A percentile compares a stretch with the other conserved stretches of the same genome.
phyloP scores from a whole-genome alignment of 2,329 filamentous ascomycete species.

The Incumbomyces lentus region DNA sequence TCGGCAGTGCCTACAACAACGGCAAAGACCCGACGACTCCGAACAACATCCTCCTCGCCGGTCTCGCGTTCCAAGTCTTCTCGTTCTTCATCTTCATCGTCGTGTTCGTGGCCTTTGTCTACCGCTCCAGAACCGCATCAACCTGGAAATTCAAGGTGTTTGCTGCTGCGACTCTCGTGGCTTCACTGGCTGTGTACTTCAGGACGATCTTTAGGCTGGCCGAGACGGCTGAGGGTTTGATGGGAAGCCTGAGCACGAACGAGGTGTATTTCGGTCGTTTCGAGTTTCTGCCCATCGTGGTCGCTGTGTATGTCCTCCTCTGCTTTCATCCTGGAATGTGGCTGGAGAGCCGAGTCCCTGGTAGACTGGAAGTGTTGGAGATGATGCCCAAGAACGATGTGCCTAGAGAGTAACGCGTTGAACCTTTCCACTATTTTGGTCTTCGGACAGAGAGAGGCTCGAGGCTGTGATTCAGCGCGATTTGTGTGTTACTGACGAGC shows the following conservation, averaged over 20 bases:
- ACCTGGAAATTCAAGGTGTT: conserved; percentile 28
- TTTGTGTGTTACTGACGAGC: too few species aligned
- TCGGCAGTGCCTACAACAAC: conserved; percentile 41
- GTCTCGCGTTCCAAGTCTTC: conserved; percentile 46
- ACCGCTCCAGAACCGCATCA: conserved; percentile 24
- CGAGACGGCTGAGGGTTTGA: conserved; percentile 43
- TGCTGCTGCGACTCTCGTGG: conserved; percentile 31
- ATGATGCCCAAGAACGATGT: too few species aligned
- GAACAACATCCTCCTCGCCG: conserved; percentile 47
- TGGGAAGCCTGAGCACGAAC: conserved; percentile 36
- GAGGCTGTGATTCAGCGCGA: too few species aligned
- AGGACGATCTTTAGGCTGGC: conserved; percentile 45
- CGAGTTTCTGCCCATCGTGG: conserved; percentile 45
- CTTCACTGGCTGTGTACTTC: conserved; percentile 42
- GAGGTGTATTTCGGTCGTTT: conserved; percentile 45
- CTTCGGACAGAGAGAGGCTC: too few species aligned
- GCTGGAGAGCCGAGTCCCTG: too few species aligned
- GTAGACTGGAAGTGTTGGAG: too few species aligned
- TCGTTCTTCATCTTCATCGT: conserved; percentile 42
- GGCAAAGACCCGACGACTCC: conserved; percentile 40
- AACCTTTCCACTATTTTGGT: too few species aligned
- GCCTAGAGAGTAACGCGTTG: too few species aligned
- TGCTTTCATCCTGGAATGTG: conserved; percentile 37
- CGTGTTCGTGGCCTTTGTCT: conserved; percentile 31
- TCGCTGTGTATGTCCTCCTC: conserved; percentile 39